Conservation (phyloP, 805 yeast species). For the Starmerella asiatica region DNA sequence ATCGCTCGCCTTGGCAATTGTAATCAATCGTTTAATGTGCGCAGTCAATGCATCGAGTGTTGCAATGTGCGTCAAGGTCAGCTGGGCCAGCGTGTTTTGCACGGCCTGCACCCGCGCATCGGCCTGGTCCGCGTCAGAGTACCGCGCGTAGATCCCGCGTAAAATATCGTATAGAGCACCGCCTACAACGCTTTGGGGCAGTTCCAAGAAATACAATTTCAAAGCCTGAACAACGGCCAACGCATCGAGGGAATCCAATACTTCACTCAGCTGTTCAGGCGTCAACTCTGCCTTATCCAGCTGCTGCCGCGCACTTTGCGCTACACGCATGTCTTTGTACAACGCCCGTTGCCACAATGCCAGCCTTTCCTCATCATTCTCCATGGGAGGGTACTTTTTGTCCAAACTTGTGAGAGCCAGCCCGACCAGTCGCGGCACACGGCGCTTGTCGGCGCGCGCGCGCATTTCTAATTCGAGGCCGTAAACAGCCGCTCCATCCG, state of each 20-base stretch:
- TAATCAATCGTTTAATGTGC: conserved; percentile 53
- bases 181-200: conserved; percentile 66
- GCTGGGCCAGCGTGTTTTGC: conserved; percentile 49
- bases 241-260: conserved; percentile 30
- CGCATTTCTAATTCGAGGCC: conserved; percentile 66
- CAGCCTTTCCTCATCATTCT: conserved; percentile 53
- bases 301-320: conserved; percentile 22
- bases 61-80: conserved; percentile 60
- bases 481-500: conserved; percentile 49
- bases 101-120: conserved; percentile 45
- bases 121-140: conserved; percentile 26
- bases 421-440: conserved; percentile 57
- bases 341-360: conserved; percentile 52
- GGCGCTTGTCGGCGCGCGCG: conserved; percentile 55
- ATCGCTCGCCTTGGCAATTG: conserved; percentile 32
- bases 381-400: conserved; percentile 47
- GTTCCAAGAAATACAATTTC: conserved; percentile 60
- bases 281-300: conserved; percentile 14
- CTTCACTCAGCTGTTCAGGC: conserved; percentile 10
- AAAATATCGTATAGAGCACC: conserved; percentile 51
- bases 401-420: conserved; percentile 56
- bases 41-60: conserved; percentile 69
- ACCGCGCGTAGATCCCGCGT: conserved; percentile 49
- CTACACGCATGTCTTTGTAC: conserved; percentile 24
- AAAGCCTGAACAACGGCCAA: conserved; percentile 48